Evolutionary conservation across 768 basidiomycete genomes (phyloP).

Genomic region (Hebeloma cylindrosporum): DNA sequence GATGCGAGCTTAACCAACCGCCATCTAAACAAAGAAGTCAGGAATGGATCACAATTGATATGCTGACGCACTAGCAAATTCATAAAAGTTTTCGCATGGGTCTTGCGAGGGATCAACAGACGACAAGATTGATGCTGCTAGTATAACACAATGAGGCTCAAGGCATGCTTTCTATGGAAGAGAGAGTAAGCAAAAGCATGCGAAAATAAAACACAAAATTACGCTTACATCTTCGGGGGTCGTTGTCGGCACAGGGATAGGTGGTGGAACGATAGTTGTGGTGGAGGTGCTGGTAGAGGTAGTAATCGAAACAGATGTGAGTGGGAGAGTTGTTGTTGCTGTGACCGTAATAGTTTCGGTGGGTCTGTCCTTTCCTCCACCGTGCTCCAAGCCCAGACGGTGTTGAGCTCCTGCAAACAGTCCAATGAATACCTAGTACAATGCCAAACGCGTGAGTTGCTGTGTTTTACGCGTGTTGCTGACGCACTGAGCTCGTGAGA

Average conservation of each 20-base stretch:
- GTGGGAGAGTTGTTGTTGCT: conserved; percentile 39
- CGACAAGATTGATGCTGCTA: conserved; percentile 80
- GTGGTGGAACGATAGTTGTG: conserved; percentile 38
- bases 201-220: background rate
- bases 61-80: conserved; percentile 76
- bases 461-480: conserved; percentile 3
- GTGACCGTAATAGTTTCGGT: conserved; percentile 43
- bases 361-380: conserved; percentile 29
- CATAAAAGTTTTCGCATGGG: conserved; percentile 95
- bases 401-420: conserved; percentile 89
- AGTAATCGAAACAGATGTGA: conserved; percentile 27
- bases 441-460: conserved; percentile 12
- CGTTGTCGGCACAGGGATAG: conserved; percentile 51
- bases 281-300: conserved; percentile 31
- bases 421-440: conserved; percentile 75
- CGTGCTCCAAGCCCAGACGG: conserved; percentile 55
- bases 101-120: conserved; percentile 80
- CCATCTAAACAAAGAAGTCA: conserved; percentile 52
- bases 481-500: conserved; percentile 64
- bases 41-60: background rate
- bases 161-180: conserved; percentile 62
- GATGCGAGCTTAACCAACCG: conserved; percentile 82
- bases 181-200: conserved; percentile 2
- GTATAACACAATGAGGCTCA: conserved; percentile 74
- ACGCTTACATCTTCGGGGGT: conserved; percentile 52